Evolutionary conservation across 352 stramenopile species (phyloP).

Genomic region (Phytophthora hibernalis): DNA sequence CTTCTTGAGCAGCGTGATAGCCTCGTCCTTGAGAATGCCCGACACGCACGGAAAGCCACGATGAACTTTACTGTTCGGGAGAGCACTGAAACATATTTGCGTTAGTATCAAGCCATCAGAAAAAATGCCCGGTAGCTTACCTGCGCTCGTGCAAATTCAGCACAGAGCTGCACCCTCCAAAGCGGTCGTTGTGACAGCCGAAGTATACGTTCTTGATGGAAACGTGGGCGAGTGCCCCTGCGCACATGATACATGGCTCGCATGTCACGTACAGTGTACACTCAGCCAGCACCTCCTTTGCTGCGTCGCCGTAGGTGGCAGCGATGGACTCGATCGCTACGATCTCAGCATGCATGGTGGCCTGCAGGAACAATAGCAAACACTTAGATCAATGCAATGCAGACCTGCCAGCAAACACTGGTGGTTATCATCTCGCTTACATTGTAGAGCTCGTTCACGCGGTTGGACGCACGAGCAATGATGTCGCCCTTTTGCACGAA

Average conservation of each 20-base stretch:
- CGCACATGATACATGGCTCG: constrained; percentile 96
- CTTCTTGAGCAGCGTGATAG: constrained; percentile 81
- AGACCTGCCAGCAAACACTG: background rate
- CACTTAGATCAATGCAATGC: background rate
- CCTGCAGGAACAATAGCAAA: constrained; percentile 40
- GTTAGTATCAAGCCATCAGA: background rate
- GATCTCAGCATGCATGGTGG: constrained; percentile 92
- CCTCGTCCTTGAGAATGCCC: constrained; percentile 86
- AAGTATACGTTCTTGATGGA: constrained; percentile 85
- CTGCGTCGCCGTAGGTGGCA: constrained; percentile 43
- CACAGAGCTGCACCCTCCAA: constrained; percentile 93
- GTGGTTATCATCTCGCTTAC: constrained; percentile 33
- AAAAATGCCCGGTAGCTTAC: constrained; percentile 25
- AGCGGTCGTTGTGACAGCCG: constrained; percentile 93
- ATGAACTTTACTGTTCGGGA: constrained; percentile 57
- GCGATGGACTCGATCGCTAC: constrained; percentile 90
- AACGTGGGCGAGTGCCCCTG: constrained; percentile 83
- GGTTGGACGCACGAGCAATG: constrained; percentile 85
- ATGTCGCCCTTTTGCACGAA: constrained; percentile 86
- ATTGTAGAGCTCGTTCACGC: constrained; percentile 90
- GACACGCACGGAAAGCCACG: constrained; percentile 67
- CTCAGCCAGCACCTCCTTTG: constrained; percentile 55
- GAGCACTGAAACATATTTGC: constrained; percentile 19
- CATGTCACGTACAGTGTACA: constrained; percentile 91
- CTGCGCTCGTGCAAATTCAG: constrained; percentile 79